These are phyloP conservation scores for Eimeria acervulina DNA, from an alignment of 169 alveolate genomes.

Conservation along the genomic window DNA sequence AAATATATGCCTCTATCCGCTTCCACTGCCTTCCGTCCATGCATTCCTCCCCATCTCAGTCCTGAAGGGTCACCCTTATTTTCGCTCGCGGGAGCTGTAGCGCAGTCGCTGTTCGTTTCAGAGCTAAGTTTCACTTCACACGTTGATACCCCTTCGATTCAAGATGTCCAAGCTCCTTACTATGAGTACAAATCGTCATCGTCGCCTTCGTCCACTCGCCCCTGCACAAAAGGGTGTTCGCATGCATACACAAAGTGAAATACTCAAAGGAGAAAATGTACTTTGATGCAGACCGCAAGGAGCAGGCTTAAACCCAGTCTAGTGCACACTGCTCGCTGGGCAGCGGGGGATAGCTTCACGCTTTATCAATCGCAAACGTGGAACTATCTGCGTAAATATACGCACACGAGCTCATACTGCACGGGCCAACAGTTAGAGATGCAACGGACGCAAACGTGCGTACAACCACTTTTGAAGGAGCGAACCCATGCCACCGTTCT, in stretches of 20 bases:
- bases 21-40: neutral
- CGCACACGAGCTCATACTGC: neutral
- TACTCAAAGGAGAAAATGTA: neutral
- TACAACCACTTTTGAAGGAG: neutral
- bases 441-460: neutral
- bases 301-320: no score
- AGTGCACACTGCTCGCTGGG: no score
- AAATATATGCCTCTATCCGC: neutral
- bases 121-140: neutral
- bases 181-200: conserved; percentile 66
- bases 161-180: neutral
- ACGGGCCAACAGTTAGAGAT: neutral
- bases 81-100: neutral
- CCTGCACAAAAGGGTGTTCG: neutral
- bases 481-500: neutral
- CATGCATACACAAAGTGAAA: neutral
- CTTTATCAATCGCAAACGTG: neutral
- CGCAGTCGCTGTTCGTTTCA: neutral
- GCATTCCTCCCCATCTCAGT: neutral
- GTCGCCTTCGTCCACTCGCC: conserved; percentile 70
- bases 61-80: neutral
- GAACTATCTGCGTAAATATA: neutral
- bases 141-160: neutral
- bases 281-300: neutral
- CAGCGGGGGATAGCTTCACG: no score